Base-by-base conservation (phyloP, 2,329 filamentous ascomycete species). In the Dendryphion nanum region DNA sequence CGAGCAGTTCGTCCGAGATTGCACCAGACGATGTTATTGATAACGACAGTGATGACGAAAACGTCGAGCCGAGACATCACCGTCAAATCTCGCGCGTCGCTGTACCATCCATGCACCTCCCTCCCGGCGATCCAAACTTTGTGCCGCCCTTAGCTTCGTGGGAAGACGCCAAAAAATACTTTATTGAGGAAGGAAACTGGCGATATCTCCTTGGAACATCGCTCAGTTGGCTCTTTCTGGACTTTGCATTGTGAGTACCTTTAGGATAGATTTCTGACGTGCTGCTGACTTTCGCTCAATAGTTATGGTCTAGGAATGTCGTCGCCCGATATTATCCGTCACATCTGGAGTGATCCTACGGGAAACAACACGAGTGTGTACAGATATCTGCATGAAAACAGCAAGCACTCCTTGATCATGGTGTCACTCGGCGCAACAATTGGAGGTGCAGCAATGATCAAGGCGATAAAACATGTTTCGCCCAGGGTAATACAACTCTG, bases 111-210 rank as follows among this genome's bases (percentile, higher is more conserved):
- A 19, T 40, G 7, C 40, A 52, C 13, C 35, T 56, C 26, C 43
- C 50, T 15, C 54, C 55, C 4, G 52, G 51, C 4, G 58, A 62
- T 23, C 77, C 76, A 42, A 76, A 72, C 48, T 70, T 75, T 36
- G 72, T 72, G 50, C 64, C 56, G 41, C 59, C 59, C 10, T 51
- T 62, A 5, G 59, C 59, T 13, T 63, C 60, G 1, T 52, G 51
- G 48, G 23, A 35, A 6, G 61, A 66, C 28, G 53, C 61, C 23
- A 59, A 57, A 37, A 34, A 53, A 6, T 66, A 58, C 41, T 64
- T 67, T 38, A 52, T 64, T 28, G 34, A 28, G 1, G 54, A 67
- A 35, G 59, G 60, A 6, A 67, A 66, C 42, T 66, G 63, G 59
- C 54, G 57, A 35, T 62, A 64, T 32, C 51, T 67, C 0, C 44